Evolutionary conservation across 805 yeast genomes (phyloP), one percentile per base, ranked within the genome.

Genomic region (Sugiyamaella americana): DNA sequence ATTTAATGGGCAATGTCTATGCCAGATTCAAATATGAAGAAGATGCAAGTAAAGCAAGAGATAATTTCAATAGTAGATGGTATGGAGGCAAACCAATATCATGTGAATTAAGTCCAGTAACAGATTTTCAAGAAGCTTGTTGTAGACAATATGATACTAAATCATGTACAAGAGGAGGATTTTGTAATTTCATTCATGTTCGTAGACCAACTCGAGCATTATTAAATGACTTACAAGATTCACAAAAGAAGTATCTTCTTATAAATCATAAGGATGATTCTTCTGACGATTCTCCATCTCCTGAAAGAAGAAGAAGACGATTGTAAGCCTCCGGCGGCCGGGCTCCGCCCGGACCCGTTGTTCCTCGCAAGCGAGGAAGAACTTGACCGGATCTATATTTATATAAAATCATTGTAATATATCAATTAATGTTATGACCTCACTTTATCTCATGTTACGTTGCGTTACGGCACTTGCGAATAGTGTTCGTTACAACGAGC

Each of bases 101-200:
- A 61, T 79, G 87, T 58, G 93, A 86, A 57, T 68, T 86, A 22
- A 76, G 87, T 20, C 93, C 96, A 11, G 89, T 86, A 17, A 64
- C 73, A 2, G 79, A 75, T 58, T 78, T 85, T 54, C 69, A 73
- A 39, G 93, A 82, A 46, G 84, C 94, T 10, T 72, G 78, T 46
- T 89, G 98, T 60, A 71, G 86, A 36, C 83, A 83, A 37, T 82
- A 82, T 58, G 86, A 81, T 34, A 64, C 70, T 1, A 65, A 71
- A 20, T 68, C 67, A 11, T 89, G 98, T 60, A 75, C 73, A n/a
- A 74, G 97, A 60, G 91, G 88, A 1, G 84, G 81, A 26, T 75
- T 76, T 58, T 89, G 98, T 65, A 89, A 89, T 63, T 88, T 85
- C 63, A 83, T 87, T 76, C 98, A 89, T 63, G 73, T 82, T 2